Base-by-base conservation (phyloP, 228 moss, liverwort and hornwort genomes). In the Sphagnum fallax region DNA sequence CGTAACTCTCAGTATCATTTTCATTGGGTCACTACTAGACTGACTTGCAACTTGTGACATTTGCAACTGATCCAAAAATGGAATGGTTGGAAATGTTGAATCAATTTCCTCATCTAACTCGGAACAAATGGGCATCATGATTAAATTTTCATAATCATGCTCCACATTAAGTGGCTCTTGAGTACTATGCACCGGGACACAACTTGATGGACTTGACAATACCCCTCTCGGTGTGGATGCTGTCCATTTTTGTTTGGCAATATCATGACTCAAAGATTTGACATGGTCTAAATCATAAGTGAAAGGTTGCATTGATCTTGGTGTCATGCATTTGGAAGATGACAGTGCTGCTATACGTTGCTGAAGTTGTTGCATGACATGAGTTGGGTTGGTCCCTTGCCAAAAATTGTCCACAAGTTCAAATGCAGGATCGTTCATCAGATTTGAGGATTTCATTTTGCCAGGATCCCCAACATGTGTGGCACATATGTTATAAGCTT, bases 341-440 rank as follows among this genome's bases (percentile, higher is more conserved):
- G 12, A 55, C 8, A 8, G 0, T 55, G 55, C 12, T 55, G 55
- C 12, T 8, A 55, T 8, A 55, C 55, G 55, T 77, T 77, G 10
- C 48, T 73, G 76, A 16, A 84, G 78, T 75, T 84, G 80, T 73
- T 77, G 73, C 84, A 84, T 75, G 58, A 84, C 14, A 6, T 70
- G 52, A 13, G 77, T 77, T 6, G 84, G 84, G 9, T 67, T 77
- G 59, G 74, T 74, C 5, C 84, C 84, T 71, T 77, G 65, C 84
- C 84, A 84, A 9, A 69, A 65, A 62, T 66, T 75, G 70, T 32
- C 32, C 32, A 32, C 32, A 32, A 32, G 32, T 32, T 32, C 32
- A 32, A 32, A 32, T 32, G 32, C 2, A 32, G 32, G 32, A 32
- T 32, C 32, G 32, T 32, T 32, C 32, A 32, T 32, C 32, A 32